Percentiles rank a stretch among this genome's conserved stretches.
Evolutionary conservation across 2,329 filamentous ascomycete genomes (phyloP).

Genomic region (Magnaporthiopsis poae): DNA sequence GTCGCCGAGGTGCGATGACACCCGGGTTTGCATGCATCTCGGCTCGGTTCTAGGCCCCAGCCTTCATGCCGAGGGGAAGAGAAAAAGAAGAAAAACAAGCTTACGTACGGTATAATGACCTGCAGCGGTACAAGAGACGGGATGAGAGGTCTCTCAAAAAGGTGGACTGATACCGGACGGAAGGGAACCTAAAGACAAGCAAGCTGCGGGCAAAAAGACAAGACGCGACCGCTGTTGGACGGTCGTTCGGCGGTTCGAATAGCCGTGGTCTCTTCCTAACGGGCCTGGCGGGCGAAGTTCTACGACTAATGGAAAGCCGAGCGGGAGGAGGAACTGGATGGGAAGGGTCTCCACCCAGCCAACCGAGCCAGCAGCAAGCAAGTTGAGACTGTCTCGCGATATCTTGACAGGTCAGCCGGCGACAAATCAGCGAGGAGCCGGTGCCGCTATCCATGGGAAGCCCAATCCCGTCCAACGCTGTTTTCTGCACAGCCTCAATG

Average conservation of each 20-base stretch:
- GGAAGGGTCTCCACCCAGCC: neutral
- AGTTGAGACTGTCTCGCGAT: neutral
- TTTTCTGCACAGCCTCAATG: slow-evolving; percentile 5
- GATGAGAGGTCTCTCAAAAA: neutral
- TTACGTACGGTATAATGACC: neutral
- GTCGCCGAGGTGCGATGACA: neutral
- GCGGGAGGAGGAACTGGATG: neutral
- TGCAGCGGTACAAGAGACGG: neutral
- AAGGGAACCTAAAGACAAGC: neutral
- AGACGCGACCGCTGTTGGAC: neutral
- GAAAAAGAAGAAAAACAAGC: neutral
- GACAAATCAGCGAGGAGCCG: slow-evolving; percentile 1
- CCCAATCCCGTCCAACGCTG: slow-evolving; percentile 2
- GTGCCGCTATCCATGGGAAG: slow-evolving; percentile 1
- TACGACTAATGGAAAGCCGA: neutral
- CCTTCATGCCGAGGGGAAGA: neutral
- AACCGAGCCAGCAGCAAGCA: neutral
- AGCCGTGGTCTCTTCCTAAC: neutral
- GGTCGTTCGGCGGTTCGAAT: neutral
- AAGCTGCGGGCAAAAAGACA: neutral
- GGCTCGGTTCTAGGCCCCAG: neutral
- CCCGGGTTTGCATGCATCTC: neutral
- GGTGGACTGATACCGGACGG: neutral
- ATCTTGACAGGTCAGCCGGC: neutral
- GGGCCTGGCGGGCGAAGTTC: neutral